Evolutionary conservation across 139 green algal genomes (phyloP), one percentile per base, ranked within the genome.

Genomic region (Chlamydomonas asymmetrica): DNA sequence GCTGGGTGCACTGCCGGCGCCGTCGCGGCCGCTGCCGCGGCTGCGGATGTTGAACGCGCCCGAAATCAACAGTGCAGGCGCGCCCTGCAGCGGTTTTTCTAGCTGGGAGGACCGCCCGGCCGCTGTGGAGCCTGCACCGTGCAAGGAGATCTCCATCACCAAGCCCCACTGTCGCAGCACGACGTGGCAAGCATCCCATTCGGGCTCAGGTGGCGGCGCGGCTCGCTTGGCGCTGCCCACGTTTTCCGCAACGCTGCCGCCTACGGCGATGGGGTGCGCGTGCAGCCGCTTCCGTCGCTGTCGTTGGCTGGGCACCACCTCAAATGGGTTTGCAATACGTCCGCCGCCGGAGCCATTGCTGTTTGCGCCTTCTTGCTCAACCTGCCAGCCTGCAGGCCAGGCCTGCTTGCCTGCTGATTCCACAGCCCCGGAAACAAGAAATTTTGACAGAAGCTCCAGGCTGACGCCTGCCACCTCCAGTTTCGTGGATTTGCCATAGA

Each of bases 131-230:
- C 29, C 27, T 66, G 7, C 8, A 25, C 61, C 32, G 8, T 31
- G 32, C 35, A 73, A 39, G 9, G 38, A 64, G 9, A 75, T 22
- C 8, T 73, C 76, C 37, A 76, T 45, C 50, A 77, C 66, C 18
- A 73, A 8, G 20, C 68, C 73, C 76, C 76, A 82, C 43, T 82
- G 76, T 49, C 57, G 38, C n/a, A 82, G 39, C 31, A 82, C n/a
- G 5, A 39, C 7, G 23, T 48, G 10, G n/a, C 34, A 16, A 4
- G 4, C 41, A 56, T 76, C 76, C 76, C 76, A 82, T 2, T 77
- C 43, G 37, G 48, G 13, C 43, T 49, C 40, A 3, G 23, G 5
- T 37, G 64, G 27, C 31, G 29, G 10, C 23, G 61, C 61, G 7
- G 61, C 61, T 31, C 34, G 29, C 29, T 40, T 7, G 27, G 29